A percentile compares a stretch with the other conserved stretches of the same genome.
phyloP scores from a whole-genome alignment of 805 yeast species.

The Candida ovalis region DNA sequence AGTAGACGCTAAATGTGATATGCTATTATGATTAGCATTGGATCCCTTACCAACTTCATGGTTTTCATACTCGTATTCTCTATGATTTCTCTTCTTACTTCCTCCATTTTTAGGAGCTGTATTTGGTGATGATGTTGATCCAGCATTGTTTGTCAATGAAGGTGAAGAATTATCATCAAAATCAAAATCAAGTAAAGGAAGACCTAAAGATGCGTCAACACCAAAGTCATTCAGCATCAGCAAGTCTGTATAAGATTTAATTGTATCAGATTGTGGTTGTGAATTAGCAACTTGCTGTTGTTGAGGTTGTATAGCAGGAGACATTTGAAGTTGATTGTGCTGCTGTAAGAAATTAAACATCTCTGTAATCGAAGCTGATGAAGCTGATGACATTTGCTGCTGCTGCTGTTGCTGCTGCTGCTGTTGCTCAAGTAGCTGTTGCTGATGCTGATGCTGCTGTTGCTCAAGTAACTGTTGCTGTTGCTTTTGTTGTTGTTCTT shows the following conservation, averaged over 20 bases:
- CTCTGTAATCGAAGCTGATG: not conserved
- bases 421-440: constrained; percentile 4
- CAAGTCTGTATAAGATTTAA: constrained; percentile 28
- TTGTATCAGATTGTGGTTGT: constrained; percentile 6
- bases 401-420: constrained; percentile 2
- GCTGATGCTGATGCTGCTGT: not conserved
- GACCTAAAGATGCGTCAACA: constrained; percentile 78
- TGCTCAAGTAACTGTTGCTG: too few relatives aligned
- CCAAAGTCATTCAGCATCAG: constrained; percentile 51
- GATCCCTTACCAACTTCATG: not conserved
- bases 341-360: constrained; percentile 3
- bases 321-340: not conserved
- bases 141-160: not conserved
- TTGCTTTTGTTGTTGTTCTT: too few relatives aligned
- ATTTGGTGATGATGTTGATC: not conserved
- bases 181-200: constrained; percentile 58
- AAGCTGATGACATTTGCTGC: not conserved
- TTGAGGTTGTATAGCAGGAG: constrained; percentile 16
- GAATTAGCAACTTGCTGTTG: constrained; percentile 15
- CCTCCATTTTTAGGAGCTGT: not conserved
- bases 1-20: too few relatives aligned
- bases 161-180: constrained; percentile 10
- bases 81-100: not conserved
- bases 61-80: not conserved
- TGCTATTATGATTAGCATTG: too few relatives aligned